phyloP scores from a whole-genome alignment of 257 asterid species.

The Coffea eugenioides region DNA sequence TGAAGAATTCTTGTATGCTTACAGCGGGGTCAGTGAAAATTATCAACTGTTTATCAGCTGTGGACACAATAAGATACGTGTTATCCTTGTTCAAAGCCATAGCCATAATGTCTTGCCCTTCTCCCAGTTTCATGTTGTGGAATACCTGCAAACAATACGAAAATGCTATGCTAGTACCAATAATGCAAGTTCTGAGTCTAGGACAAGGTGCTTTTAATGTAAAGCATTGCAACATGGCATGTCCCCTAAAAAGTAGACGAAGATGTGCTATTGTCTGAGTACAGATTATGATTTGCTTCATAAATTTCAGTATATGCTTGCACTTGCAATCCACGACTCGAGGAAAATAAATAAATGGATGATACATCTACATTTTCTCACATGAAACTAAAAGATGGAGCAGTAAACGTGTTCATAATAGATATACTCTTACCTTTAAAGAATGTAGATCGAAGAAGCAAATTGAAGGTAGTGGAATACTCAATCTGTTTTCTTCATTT shows the following conservation, averaged over 20 bases:
- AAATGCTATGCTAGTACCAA: neutral
- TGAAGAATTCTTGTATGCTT: slow-evolving; percentile 38
- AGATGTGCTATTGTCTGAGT: neutral
- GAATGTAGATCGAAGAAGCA: slow-evolving; percentile 81
- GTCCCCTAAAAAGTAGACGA: too few species aligned
- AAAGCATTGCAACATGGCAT: neutral
- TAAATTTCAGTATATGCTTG: neutral
- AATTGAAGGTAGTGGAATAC: slow-evolving; percentile 67
- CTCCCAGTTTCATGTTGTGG: slow-evolving; percentile 63
- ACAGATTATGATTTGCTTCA: neutral
- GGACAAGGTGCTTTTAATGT: neutral
- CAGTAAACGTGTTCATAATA: neutral
- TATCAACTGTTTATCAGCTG: slow-evolving; percentile 79
- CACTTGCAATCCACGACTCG: too few species aligned
- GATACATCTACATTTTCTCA: neutral
- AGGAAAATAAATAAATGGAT: neutral
- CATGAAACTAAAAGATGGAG: neutral
- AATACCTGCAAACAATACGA: slow-evolving; percentile 44
- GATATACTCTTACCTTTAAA: slow-evolving; percentile 52
- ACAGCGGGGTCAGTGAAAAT: slow-evolving; percentile 94
- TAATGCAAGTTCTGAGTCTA: neutral
- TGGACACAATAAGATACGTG: slow-evolving; percentile 87
- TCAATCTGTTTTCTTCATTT: slow-evolving; percentile 44
- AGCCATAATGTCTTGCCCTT: slow-evolving; percentile 75
- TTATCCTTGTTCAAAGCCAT: slow-evolving; percentile 77